phyloP scores from a whole-genome alignment of 768 basidiomycete species.

The Chiua virens region DNA sequence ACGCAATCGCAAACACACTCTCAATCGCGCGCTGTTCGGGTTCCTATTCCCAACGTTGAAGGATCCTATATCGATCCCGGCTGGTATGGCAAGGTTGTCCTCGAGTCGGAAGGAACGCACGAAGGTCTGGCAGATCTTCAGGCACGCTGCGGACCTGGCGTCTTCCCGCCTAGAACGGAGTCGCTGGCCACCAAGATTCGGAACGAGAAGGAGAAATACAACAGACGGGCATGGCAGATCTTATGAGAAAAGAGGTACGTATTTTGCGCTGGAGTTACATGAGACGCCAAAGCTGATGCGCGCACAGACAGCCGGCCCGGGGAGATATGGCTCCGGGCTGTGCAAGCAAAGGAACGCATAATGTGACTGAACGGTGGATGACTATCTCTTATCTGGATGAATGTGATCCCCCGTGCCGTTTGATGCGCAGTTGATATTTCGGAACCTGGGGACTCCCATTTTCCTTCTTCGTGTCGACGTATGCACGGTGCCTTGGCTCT shows the following conservation, averaged over 20 bases:
- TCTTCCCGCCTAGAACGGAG: constrained; percentile 60
- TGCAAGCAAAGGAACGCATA: constrained; percentile 64
- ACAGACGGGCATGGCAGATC: constrained; percentile 64
- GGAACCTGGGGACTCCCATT: constrained; percentile 1
- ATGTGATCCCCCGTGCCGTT: neutral
- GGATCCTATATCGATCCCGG: too few species aligned
- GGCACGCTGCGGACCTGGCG: constrained; percentile 65
- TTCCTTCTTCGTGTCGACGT: neutral
- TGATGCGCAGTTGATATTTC: constrained; percentile 1
- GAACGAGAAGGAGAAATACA: constrained; percentile 41
- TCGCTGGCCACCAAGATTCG: constrained; percentile 34
- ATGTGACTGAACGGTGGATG: constrained; percentile 32
- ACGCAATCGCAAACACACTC: constrained; percentile 26
- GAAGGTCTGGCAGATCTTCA: too few species aligned
- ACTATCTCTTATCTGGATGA: neutral
- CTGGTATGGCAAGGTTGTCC: too few species aligned
- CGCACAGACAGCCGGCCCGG: constrained; percentile 21
- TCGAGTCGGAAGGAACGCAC: too few species aligned
- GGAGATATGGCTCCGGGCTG: constrained; percentile 42
- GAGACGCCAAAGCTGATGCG: constrained; percentile 54
- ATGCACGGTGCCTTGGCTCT: neutral
- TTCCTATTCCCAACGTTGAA: too few species aligned
- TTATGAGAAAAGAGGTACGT: constrained; percentile 76
- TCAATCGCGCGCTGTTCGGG: constrained; percentile 41
- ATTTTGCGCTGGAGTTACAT: constrained; percentile 39